These are phyloP conservation scores for Carallia brachiata DNA, from an alignment of 345 rosid species.

Conservation along the genomic window DNA sequence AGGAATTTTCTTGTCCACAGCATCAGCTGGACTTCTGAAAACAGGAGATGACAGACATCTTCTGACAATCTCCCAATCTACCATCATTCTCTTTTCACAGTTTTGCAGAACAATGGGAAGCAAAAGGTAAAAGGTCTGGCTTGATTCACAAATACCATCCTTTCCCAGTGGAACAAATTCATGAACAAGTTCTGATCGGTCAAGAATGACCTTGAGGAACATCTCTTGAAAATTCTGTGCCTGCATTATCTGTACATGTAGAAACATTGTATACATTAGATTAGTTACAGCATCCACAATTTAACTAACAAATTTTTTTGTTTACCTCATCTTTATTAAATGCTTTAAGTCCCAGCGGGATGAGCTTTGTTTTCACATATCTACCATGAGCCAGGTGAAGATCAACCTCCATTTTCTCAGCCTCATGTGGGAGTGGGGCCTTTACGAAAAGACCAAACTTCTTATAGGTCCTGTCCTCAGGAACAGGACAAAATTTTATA, in stretches of 20 bases:
- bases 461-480: slow-evolving; percentile 69
- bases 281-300: slow-evolving; percentile 11
- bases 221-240: slow-evolving; percentile 78
- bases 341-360: slow-evolving; percentile 38
- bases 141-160: slow-evolving; percentile 33
- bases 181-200: slow-evolving; percentile 49
- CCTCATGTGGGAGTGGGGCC: slow-evolving; percentile 75
- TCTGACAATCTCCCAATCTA: slow-evolving; percentile 64
- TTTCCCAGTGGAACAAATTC: slow-evolving; percentile 57
- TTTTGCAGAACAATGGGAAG: slow-evolving; percentile 56
- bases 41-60: slow-evolving; percentile 82
- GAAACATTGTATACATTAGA: slow-evolving; percentile 9
- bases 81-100: slow-evolving; percentile 29
- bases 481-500: slow-evolving; percentile 63
- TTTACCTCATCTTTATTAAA: slow-evolving; percentile 64
- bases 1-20: slow-evolving; percentile 27
- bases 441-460: slow-evolving; percentile 76
- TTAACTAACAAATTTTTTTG: slow-evolving; percentile 8
- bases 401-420: slow-evolving; percentile 65
- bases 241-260: slow-evolving; percentile 51
- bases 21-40: slow-evolving; percentile 42
- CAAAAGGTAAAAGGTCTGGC: slow-evolving; percentile 65
- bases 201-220: slow-evolving; percentile 69
- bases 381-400: slow-evolving; percentile 88
- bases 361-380: slow-evolving; percentile 61